Conservation (phyloP, 108 stramenopile species). For the Fragilaria crotonensis region DNA sequence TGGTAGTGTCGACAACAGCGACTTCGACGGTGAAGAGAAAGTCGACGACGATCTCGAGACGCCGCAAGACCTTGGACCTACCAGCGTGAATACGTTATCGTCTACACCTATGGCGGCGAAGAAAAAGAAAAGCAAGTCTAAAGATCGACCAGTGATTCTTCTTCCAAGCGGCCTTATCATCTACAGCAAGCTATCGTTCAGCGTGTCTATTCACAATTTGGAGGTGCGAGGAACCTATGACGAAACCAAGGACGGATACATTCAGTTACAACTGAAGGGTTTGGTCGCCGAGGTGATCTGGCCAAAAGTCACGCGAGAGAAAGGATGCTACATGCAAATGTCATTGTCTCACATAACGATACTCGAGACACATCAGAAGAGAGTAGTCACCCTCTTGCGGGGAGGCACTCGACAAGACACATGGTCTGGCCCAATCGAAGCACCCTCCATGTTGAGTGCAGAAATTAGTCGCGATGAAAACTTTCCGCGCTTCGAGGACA, state of each 20-base stretch:
- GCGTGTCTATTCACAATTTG: slow-evolving; percentile 40
- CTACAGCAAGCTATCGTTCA: slow-evolving; percentile 54
- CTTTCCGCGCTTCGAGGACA: slow-evolving; percentile 64
- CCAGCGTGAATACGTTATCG: slow-evolving; percentile 1
- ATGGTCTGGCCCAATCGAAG: slow-evolving; percentile 4
- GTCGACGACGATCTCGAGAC: slow-evolving; percentile 21
- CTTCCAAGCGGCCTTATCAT: slow-evolving; percentile 58
- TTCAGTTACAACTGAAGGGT: slow-evolving; percentile 55
- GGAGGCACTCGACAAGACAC: slow-evolving; percentile 30
- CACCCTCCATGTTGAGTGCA: slow-evolving; percentile 8
- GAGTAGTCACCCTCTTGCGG: slow-evolving; percentile 14
- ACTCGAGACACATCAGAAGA: slow-evolving; percentile 22
- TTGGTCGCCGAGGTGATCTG: slow-evolving; percentile 63
- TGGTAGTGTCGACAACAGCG: not conserved
- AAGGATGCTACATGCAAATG: slow-evolving; percentile 51
- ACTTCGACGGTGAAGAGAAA: slow-evolving; percentile 10
- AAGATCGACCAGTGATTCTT: slow-evolving; percentile 43
- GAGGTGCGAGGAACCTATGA: slow-evolving; percentile 38
- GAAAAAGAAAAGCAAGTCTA: slow-evolving; percentile 16
- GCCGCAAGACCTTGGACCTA: slow-evolving; percentile 21
- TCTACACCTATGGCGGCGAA: slow-evolving; percentile 3
- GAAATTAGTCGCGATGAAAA: slow-evolving; percentile 36
- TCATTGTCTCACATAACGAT: slow-evolving; percentile 46
- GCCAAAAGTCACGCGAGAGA: slow-evolving; percentile 47
- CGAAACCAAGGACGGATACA: slow-evolving; percentile 20